Base-by-base conservation (phyloP, 805 yeast genomes). In the Candida tibetensis region DNA sequence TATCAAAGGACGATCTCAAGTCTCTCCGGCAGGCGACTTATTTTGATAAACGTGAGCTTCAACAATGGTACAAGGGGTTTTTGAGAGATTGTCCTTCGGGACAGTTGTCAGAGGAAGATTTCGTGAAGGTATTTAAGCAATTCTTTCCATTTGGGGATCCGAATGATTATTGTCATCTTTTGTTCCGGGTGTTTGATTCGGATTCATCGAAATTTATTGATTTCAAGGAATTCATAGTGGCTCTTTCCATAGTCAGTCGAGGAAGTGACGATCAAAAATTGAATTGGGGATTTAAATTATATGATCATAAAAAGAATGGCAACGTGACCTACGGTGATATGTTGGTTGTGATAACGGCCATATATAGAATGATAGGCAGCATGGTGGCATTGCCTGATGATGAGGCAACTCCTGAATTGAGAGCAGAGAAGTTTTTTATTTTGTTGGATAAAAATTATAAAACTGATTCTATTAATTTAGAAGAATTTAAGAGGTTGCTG, bases 131-230 rank as follows among this genome's bases (percentile, higher is more conserved):
- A 14, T 95, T 90, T 67, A 87, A 87, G 58, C 98, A 93, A 56
- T 93, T 91, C 61, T 93, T 93, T 71, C 99, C 99, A 14, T 93
- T 93, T 69, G 99, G 99, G 0, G 96, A 91, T 53, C 96, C 99
- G 1, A 77, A 85, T 3, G 91, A 88, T 41, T 93, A 88, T 64
- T 87, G 96, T 40, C 85, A 80, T 41, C 85, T 82, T 50, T 82
- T 95, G 12, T 93, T 93, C 64, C 79, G 82, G 37, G 95, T 88
- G 3, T 90, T 93, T 61, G 98, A 93, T 59, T 74, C 77, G 29
- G 93, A 88, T 56, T 72, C 77, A 51, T 76, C 78, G 42, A 96
- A 95, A 16, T 74, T 78, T 30, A 85, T 93, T 29, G 96, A 88
- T 56, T 93, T 93, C 66, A 85, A 84, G 62, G 96, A 89, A 61